These are phyloP conservation scores for Nakazawaea siamensis DNA, from an alignment of 805 yeast species.

Conservation along the genomic window DNA sequence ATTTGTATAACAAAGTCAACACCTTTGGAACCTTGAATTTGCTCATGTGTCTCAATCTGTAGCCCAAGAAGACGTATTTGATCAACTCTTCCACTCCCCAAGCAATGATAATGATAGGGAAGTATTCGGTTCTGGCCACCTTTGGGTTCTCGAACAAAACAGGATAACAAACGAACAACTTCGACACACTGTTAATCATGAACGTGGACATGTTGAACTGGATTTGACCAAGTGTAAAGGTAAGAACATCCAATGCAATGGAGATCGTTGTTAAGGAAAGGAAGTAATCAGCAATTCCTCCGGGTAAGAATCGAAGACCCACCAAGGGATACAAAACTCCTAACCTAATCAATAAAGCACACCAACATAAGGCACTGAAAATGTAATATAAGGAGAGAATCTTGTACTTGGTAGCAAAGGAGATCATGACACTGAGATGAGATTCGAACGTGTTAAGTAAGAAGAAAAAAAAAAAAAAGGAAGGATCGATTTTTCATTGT, in stretches of 20 bases:
- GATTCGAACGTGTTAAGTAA: too few relatives aligned
- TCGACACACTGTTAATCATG: constrained; percentile 9
- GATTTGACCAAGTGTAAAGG: constrained; percentile 9
- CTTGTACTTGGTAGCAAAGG: too few relatives aligned
- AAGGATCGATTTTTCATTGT: too few relatives aligned
- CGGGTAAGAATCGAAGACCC: constrained; percentile 58
- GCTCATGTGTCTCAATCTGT: constrained; percentile 19
- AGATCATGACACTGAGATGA: too few relatives aligned
- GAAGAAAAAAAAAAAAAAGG: too few relatives aligned
- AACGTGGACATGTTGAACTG: constrained; percentile 11
- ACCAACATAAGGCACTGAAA: constrained; percentile 36
- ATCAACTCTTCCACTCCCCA: constrained; percentile 17
- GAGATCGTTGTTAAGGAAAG: constrained; percentile 13
- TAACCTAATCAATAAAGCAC: constrained; percentile 40
- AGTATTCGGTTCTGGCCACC: constrained; percentile 16
- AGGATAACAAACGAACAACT: constrained; percentile 12
- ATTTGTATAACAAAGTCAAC: constrained; percentile 13
- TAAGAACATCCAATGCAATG: constrained; percentile 15
- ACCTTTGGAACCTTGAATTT: constrained; percentile 10
- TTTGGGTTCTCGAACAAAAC: constrained; percentile 19
- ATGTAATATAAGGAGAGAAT: constrained; percentile 6
- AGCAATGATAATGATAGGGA: constrained; percentile 16
- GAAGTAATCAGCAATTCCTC: constrained; percentile 64
- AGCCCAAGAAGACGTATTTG: constrained; percentile 18
- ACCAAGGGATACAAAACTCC: constrained; percentile 50